Base-by-base conservation (phyloP, 306 rosid genomes). In the Hippophae rhamnoides region DNA sequence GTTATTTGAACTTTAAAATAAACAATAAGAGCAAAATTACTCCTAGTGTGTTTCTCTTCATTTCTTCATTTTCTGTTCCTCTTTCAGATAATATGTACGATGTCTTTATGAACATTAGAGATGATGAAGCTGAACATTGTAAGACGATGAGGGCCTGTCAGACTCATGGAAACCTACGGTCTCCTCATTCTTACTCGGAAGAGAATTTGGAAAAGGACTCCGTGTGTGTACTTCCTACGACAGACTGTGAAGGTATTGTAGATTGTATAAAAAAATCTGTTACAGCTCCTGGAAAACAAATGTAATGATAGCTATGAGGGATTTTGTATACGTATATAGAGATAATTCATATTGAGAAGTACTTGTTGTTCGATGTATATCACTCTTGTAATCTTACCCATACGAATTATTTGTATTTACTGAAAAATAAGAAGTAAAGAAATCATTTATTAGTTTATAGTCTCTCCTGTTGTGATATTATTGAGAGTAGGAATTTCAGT, bases 61-160 rank as follows among this genome's bases (percentile, higher is more conserved):
- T 52, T 46, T 41, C 38, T 2, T 23, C 14, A 38, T 52, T 46
- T 41, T 72, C 38, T 64, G 43, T 65, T 55, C 14, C 9, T 10
- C 12, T 59, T 59, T 18, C 60, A 92, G 96, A 92, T 60, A 92
- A 80, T 66, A 75, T 92, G 79, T 92, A 85, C 13, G 95, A 92
- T 5, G 95, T 86, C 57, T 92, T 92, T 71, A 9, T 92, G 52
- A 92, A 92, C 72, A 69, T 92, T 47, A 76, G 99, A 85, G 99
- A 92, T 10, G 99, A 92, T 25, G 99, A 92, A 78, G 99, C 88
- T 40, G 99, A 92, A 70, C 99, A 92, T 60, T 92, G 99, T 50
- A 92, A 92, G 80, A 88, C 99, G 3, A 92, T 92, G 99, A 92
- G 63, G 80, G 99, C 95, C 64, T 92, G 99, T 59, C 99, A 92